phyloP scores from a whole-genome alignment of 306 rosid genomes.

The Cucurbita ficifolia region DNA sequence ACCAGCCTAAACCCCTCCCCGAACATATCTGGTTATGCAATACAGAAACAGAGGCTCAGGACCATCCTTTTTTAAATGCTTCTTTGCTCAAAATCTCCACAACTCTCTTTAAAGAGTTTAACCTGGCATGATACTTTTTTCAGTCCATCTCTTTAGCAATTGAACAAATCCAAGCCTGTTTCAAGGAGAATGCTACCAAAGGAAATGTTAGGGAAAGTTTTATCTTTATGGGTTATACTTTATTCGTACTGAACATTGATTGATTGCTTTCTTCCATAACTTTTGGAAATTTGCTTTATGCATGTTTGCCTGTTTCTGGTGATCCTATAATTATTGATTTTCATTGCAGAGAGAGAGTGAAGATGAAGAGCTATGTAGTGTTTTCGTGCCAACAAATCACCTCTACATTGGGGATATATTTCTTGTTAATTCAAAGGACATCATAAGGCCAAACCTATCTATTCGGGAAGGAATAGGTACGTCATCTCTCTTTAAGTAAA shows the following conservation, averaged over 20 bases:
- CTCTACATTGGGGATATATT: slow-evolving; percentile 74
- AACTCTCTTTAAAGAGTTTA: background rate
- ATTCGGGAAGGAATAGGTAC: slow-evolving; percentile 88
- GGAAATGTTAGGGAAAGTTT: background rate
- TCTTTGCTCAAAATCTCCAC: background rate
- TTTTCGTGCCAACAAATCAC: slow-evolving; percentile 85
- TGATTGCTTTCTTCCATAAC: background rate
- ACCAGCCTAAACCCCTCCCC: background rate
- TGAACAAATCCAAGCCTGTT: background rate
- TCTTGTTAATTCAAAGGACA: slow-evolving; percentile 58
- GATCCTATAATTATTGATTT: slow-evolving; percentile 2
- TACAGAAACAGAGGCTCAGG: background rate
- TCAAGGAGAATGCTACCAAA: background rate
- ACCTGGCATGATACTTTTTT: background rate
- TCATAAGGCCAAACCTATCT: slow-evolving; percentile 78
- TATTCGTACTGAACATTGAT: background rate
- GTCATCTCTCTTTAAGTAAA: background rate
- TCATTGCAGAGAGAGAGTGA: slow-evolving; percentile 47
- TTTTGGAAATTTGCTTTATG: background rate
- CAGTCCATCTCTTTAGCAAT: background rate
- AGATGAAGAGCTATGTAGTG: slow-evolving; percentile 86
- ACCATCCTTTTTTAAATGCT: background rate
- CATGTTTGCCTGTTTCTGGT: background rate
- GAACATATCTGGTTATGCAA: background rate
- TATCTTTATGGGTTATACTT: background rate